These are phyloP conservation scores for Pogostemon cablin DNA, from an alignment of 257 asterid species.

Conservation along the genomic window DNA sequence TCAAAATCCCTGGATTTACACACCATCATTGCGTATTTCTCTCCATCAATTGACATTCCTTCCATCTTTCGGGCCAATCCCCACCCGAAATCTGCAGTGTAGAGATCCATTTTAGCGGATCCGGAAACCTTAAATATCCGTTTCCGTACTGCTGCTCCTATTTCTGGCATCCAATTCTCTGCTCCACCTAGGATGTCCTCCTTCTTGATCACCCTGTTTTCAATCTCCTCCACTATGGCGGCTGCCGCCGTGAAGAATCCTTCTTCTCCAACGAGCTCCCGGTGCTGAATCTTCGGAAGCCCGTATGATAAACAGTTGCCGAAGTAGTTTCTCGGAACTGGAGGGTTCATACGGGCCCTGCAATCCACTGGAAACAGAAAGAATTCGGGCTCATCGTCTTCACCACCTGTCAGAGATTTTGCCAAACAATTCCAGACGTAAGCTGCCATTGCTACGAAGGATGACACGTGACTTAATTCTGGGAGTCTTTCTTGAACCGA, in stretches of 20 bases:
- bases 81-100: slow-evolving; percentile 49
- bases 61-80: slow-evolving; percentile 45
- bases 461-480: slow-evolving; percentile 34
- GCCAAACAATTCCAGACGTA: slow-evolving; percentile 44
- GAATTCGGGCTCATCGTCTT: slow-evolving; percentile 16
- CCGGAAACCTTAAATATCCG: slow-evolving; percentile 29
- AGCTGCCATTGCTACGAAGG: slow-evolving; percentile 44
- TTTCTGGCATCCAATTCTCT: neutral
- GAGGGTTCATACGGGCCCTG: slow-evolving; percentile 26
- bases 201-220: slow-evolving; percentile 24
- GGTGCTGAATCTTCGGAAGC: neutral
- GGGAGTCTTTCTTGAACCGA: slow-evolving; percentile 30
- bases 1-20: slow-evolving; percentile 26
- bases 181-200: slow-evolving; percentile 25
- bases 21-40: slow-evolving; percentile 36
- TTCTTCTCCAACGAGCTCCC: slow-evolving; percentile 19
- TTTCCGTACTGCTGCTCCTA: neutral
- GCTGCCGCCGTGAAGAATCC: slow-evolving; percentile 38
- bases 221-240: slow-evolving; percentile 31
- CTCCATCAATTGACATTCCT: slow-evolving; percentile 41
- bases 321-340: slow-evolving; percentile 36
- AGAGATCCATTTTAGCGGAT: slow-evolving; percentile 39
- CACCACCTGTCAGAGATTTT: slow-evolving; percentile 5
- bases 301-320: slow-evolving; percentile 35
- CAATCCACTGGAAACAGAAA: slow-evolving; percentile 39